These are phyloP conservation scores for Exobasidium rhododendri DNA, from an alignment of 1,284 basidiomycete species.

Conservation along the genomic window DNA sequence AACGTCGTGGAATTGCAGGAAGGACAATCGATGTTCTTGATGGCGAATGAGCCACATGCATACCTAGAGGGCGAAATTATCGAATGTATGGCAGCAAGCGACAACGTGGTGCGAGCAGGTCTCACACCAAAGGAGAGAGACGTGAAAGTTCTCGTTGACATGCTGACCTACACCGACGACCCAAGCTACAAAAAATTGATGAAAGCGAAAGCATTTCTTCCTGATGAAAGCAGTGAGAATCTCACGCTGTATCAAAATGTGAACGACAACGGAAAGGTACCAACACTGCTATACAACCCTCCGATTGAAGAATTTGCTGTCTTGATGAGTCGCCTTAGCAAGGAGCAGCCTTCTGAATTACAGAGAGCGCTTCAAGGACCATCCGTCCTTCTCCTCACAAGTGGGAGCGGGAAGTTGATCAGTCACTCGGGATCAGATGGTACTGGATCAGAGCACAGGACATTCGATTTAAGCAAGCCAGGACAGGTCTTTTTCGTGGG, in stretches of 20 bases:
- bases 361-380: slow-evolving; percentile 3
- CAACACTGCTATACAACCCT: slow-evolving; percentile 73
- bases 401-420: background rate
- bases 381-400: slow-evolving; percentile 4
- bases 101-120: slow-evolving; percentile 97
- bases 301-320: slow-evolving; percentile 94
- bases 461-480: background rate
- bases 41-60: slow-evolving; percentile 94
- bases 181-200: slow-evolving; percentile 63
- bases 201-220: slow-evolving; percentile 61
- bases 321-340: slow-evolving; percentile 63
- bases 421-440: background rate
- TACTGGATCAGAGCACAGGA: background rate
- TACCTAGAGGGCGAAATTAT: slow-evolving; percentile 66
- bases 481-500: slow-evolving; percentile 9
- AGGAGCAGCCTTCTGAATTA: slow-evolving; percentile 48
- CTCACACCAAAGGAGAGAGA: slow-evolving; percentile 95
- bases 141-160: slow-evolving; percentile 79
- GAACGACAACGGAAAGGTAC: slow-evolving; percentile 32
- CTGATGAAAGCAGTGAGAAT: slow-evolving; percentile 24
- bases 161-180: slow-evolving; percentile 75
- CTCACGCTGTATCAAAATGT: slow-evolving; percentile 12
- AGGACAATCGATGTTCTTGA: slow-evolving; percentile 89
- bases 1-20: slow-evolving; percentile 77
- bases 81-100: slow-evolving; percentile 57